Base-by-base conservation (phyloP, 192 early-diverging fungal genomes). In the Chytriomyces sp. region DNA sequence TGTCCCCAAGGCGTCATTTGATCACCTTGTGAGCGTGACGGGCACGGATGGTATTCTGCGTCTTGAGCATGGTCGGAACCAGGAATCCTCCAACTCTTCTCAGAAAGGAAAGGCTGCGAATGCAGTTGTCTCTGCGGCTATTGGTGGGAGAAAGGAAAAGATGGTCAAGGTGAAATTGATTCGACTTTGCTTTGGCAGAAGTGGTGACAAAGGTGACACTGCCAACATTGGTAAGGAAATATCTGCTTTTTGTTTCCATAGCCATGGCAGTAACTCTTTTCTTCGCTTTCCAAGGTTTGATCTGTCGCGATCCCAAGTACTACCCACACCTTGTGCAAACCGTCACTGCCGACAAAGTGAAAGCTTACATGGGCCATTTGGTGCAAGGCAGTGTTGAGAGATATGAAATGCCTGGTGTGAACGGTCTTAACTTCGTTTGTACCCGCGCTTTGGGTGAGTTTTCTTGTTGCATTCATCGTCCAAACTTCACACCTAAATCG, bases 131-230 rank as follows among this genome's bases (percentile, higher is more conserved):
- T 28, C 50, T n/a, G 63, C 24, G 23, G 13, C 60, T 45, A 23
- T 18, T 43, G 70, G 5, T 20, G 18, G 49, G 24, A 28, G 24
- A 45, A 71, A 11, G 18, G 53, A 57, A 20, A 77, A 83, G 65
- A 78, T 74, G 18, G 85, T 86, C 2, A 76, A 74, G n/a, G 80
- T 89, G 6, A 82, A 80, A 2, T 77, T 91, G 61, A 88, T 91
- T 65, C 77, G 84, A 13, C 53, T 91, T 24, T 89, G 89, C 44
- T 86, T 85, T 79, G 90, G 86, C 11, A 80, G 90, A 23, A 89
- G 88, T 76, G 90, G 90, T 43, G 90, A 91, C 72, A 91, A 91
- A 48, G 90, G 90, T 43, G 88, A 91, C 66, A 84, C 84, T 16
- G 85, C 83, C 45, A 91, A 91, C 67, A 72, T 91, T 75, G 84